phyloP scores from a whole-genome alignment of 306 rosid genomes.

The Mimosa bimucronata region DNA sequence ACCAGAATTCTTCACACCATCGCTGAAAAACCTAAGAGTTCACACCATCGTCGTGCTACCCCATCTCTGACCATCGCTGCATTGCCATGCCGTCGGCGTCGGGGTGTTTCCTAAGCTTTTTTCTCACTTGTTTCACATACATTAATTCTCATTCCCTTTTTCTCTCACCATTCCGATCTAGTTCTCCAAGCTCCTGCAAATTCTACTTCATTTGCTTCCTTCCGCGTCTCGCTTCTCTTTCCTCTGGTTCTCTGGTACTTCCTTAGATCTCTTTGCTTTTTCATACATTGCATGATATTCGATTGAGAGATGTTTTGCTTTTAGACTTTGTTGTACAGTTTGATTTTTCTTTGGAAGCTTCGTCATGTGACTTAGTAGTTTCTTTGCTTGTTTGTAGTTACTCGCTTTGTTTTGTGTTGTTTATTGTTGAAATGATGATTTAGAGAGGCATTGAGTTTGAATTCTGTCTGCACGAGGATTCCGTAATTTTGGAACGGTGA shows the following conservation, averaged over 20 bases:
- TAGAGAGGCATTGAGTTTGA: neutral
- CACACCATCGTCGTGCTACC: too few relatives aligned
- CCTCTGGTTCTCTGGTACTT: slow-evolving; percentile 43
- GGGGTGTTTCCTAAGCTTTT: too few relatives aligned
- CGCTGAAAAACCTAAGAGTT: too few relatives aligned
- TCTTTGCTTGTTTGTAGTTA: neutral
- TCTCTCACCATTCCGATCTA: neutral
- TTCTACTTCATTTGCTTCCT: slow-evolving; percentile 21
- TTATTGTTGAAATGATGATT: neutral
- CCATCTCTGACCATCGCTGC: too few relatives aligned
- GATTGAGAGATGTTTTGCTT: neutral
- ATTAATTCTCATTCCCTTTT: neutral
- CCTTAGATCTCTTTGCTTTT: slow-evolving; percentile 12
- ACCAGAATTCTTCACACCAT: too few relatives aligned
- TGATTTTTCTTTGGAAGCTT: neutral
- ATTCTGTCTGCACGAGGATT: slow-evolving; percentile 2
- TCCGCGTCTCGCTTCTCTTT: slow-evolving; percentile 12
- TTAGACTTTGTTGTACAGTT: neutral
- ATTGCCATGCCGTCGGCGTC: too few relatives aligned
- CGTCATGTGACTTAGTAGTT: neutral
- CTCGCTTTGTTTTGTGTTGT: neutral
- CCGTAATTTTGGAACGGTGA: neutral
- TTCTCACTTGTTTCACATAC: neutral
- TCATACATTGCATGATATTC: neutral
- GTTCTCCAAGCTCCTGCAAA: neutral